Conservation (phyloP, 345 rosid genomes). For the Populus tremula region DNA sequence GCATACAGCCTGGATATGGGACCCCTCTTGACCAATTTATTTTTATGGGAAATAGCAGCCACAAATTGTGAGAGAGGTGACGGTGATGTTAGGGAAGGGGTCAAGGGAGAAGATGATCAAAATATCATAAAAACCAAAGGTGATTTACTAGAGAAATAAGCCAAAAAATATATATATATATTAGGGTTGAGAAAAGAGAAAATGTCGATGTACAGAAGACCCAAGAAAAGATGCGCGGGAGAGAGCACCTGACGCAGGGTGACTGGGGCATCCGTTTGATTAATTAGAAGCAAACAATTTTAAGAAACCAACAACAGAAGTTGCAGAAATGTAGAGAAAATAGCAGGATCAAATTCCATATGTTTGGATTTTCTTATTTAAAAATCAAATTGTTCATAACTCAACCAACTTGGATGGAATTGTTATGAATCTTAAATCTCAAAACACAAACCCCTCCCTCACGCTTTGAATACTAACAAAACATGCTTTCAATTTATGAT, state of each 20-base stretch:
- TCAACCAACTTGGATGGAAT: too few species aligned
- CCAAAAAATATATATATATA: neutral
- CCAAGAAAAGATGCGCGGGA: neutral
- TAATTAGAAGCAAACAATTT: neutral
- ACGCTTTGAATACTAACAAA: too few species aligned
- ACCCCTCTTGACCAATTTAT: constrained; percentile 26
- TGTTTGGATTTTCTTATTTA: too few species aligned
- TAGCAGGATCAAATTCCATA: too few species aligned
- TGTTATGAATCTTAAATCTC: too few species aligned
- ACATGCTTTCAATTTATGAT: too few species aligned
- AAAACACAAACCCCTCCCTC: too few species aligned
- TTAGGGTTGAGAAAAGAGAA: neutral
- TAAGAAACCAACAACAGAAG: too few species aligned
- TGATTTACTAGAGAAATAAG: too few species aligned
- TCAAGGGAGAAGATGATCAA: neutral
- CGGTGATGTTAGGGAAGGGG: neutral
- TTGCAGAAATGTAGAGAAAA: too few species aligned
- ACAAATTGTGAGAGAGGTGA: neutral
- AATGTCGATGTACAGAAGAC: constrained; percentile 3
- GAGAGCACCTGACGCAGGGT: neutral
- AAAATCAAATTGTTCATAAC: too few species aligned
- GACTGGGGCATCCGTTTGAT: neutral
- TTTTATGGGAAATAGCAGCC: constrained; percentile 21
- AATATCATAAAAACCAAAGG: neutral
- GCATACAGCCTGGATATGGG: constrained; percentile 44